A percentile compares a stretch with the other conserved stretches of the same genome.
Evolutionary conservation across 2,329 filamentous ascomycete species (phyloP).

Genomic region (Xylaria sp.): DNA sequence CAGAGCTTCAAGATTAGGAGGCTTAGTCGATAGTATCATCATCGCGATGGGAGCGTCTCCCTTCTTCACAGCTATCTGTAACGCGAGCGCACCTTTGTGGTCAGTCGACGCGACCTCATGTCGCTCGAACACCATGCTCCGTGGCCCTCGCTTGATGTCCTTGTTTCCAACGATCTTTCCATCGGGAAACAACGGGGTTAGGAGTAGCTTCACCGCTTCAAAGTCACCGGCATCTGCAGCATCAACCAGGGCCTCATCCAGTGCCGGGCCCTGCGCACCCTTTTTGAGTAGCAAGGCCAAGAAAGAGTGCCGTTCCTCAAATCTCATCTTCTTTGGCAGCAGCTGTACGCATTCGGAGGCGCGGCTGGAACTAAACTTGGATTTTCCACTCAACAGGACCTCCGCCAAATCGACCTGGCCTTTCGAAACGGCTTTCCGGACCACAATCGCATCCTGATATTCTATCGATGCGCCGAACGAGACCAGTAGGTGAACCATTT

Average conservation of each 20-base stretch:
- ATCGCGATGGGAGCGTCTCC: slow-evolving; percentile 49
- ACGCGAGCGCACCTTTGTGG: slow-evolving; percentile 53
- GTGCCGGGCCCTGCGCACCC: slow-evolving; percentile 50
- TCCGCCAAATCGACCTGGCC: slow-evolving; percentile 51
- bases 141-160: slow-evolving; percentile 34
- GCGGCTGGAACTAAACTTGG: slow-evolving; percentile 45
- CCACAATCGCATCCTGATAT: slow-evolving; percentile 52
- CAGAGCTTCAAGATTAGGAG: slow-evolving; percentile 49
- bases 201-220: slow-evolving; percentile 51
- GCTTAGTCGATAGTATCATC: slow-evolving; percentile 50
- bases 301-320: slow-evolving; percentile 49
- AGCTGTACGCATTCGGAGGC: slow-evolving; percentile 55
- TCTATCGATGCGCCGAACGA: slow-evolving; percentile 58
- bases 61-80: slow-evolving; percentile 52
- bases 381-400: slow-evolving; percentile 50
- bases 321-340: slow-evolving; percentile 50
- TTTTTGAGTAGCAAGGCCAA: slow-evolving; percentile 52
- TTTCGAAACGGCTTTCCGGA: slow-evolving; percentile 52
- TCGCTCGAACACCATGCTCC: slow-evolving; percentile 41
- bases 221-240: slow-evolving; percentile 52
- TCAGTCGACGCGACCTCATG: slow-evolving; percentile 58
- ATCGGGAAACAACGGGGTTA: slow-evolving; percentile 51
- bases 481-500: slow-evolving; percentile 58
- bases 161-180: slow-evolving; percentile 32
- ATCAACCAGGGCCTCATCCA: slow-evolving; percentile 55